These are phyloP conservation scores for Smittium culicis DNA, from an alignment of 371 early-diverging fungal species.

Conservation along the genomic window DNA sequence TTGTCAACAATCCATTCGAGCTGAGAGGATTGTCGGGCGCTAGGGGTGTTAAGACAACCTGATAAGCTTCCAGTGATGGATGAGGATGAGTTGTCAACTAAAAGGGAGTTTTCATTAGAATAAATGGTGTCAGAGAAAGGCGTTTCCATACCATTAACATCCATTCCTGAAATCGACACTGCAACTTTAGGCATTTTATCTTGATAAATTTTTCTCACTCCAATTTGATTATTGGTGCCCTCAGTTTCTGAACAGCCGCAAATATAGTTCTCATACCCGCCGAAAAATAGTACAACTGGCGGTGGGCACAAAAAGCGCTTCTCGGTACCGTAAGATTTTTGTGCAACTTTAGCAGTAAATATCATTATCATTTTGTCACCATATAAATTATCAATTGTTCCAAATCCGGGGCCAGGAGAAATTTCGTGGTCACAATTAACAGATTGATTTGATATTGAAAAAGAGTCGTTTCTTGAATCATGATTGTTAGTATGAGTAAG, in stretches of 20 bases:
- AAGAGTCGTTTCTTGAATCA: neutral
- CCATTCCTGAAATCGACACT: constrained; percentile 9
- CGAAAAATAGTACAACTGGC: constrained; percentile 59
- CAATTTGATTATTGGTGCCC: neutral
- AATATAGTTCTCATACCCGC: constrained; percentile 29
- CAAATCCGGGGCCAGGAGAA: constrained; percentile 29
- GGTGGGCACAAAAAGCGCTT: constrained; percentile 75
- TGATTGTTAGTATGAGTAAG: neutral
- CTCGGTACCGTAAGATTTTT: constrained; percentile 73
- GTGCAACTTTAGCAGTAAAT: constrained; percentile 64
- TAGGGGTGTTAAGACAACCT: constrained; percentile 6
- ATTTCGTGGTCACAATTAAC: constrained; percentile 28
- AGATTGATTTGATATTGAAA: neutral
- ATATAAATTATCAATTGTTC: constrained; percentile 25
- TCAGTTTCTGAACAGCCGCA: constrained; percentile 28
- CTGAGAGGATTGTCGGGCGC: constrained; percentile 9
- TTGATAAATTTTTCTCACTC: neutral
- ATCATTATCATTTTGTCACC: constrained; percentile 57
- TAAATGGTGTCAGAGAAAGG: neutral
- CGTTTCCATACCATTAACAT: neutral
- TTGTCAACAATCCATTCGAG: constrained; percentile 12
- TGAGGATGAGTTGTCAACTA: neutral
- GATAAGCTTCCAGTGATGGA: neutral
- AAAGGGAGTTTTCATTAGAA: neutral
- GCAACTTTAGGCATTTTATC: constrained; percentile 4